Base-by-base conservation (phyloP, 805 yeast species). In the Schwanniomyces vanrijiae region DNA sequence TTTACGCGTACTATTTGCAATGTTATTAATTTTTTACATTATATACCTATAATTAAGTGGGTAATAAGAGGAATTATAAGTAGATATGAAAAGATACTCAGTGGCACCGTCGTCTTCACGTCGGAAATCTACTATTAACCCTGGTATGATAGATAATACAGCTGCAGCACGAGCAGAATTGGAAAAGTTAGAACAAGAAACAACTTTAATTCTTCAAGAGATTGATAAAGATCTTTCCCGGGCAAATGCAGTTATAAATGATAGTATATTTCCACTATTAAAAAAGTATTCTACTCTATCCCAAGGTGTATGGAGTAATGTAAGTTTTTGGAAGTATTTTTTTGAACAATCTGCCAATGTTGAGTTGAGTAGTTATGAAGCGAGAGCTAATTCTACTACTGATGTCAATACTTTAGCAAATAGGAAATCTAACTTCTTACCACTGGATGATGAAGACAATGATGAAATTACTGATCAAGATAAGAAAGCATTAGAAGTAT, bases 101-200 rank as follows among this genome's bases (percentile, higher is more conserved):
- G 62, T 66, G 38, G 69, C 68, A 4, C 71, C 71, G 11, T 58
- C 68, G 11, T 59, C 66, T 1, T 60, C 69, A 13, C 59, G 68
- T 33, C 52, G 71, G 44, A 67, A 61, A 47, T 62, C 69, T 13
- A 58, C 61, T n/a, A 50, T 53, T 8, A 49, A 45, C 33, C 40
- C 57, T 3, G 49, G 50, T 14, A 21, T 29, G 26, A 43, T 34
- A 21, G 50, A 43, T 13, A 51, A 50, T 24, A 43, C 47, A 11
- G 58, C 49, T 22, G 52, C 62, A 13, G 65, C 64, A 34, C 61
- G 64, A n/a, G 54, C 63, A 29, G 75, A 70, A 50, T 55, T 73
- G 33, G 95, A 89, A 57, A 73, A 80, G 55, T 63, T 88, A 38
- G 96, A 90, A 57, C 95, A 87, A 61, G 86, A 84, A 58, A 86